A percentile compares a stretch with the other conserved stretches of the same genome.
Evolutionary conservation across 1,139 yeast genomes (phyloP).

Genomic region (Geotrichum candidum): DNA sequence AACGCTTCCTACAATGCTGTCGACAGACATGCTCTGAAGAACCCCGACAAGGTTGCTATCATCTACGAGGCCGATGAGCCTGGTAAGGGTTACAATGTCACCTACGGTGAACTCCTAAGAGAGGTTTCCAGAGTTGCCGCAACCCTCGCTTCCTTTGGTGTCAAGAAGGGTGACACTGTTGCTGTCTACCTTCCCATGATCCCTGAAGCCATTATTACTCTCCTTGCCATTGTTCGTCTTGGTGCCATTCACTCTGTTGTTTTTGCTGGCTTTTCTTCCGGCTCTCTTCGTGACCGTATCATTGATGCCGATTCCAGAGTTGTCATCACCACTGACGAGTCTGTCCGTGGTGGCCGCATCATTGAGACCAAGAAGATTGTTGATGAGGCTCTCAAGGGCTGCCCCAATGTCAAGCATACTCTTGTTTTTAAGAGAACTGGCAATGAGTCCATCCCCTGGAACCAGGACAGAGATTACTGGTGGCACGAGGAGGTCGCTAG

Average conservation of each 20-base stretch:
- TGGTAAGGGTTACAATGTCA: conserved; percentile 53
- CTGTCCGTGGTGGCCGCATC: conserved; percentile 75
- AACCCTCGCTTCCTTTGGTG: conserved; percentile 47
- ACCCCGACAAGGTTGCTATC: conserved; percentile 70
- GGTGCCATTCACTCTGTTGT: conserved; percentile 83
- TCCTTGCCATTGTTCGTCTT: conserved; percentile 67
- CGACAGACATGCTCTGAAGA: conserved; percentile 69
- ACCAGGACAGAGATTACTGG: conserved; percentile 62
- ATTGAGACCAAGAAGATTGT: conserved; percentile 78
- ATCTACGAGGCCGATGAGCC: conserved; percentile 78
- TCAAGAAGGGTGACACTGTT: conserved; percentile 74
- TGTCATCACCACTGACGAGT: conserved; percentile 76
- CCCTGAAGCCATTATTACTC: conserved; percentile 69
- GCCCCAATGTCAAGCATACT: conserved; percentile 64
- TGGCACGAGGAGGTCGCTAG: conserved; percentile 73
- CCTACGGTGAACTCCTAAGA: conserved; percentile 66
- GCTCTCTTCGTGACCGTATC: conserved; percentile 70
- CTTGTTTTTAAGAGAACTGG: conserved; percentile 72
- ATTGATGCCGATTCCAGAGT: conserved; percentile 67
- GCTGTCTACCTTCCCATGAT: conserved; percentile 86
- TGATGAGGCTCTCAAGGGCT: conserved; percentile 67
- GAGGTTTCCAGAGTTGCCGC: conserved; percentile 56
- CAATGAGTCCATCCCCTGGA: conserved; percentile 58
- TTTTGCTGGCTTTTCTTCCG: conserved; percentile 76
- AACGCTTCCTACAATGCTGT: conserved; percentile 75